phyloP scores from a whole-genome alignment of 371 early-diverging fungal genomes.

The Dichotomocladium elegans region DNA sequence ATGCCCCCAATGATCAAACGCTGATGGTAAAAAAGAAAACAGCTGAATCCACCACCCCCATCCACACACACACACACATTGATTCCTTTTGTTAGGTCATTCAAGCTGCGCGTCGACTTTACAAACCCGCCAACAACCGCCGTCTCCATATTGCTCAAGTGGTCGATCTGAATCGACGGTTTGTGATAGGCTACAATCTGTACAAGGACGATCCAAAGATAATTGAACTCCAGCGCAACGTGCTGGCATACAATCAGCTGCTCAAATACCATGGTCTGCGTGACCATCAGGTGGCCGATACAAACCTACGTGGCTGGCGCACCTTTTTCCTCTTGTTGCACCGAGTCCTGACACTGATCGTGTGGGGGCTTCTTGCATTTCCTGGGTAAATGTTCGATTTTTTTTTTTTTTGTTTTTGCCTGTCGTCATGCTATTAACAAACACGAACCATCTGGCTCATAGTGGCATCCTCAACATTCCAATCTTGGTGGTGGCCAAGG shows the following conservation, averaged over 20 bases:
- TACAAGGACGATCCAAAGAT: constrained; percentile 83
- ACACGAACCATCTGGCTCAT: constrained; percentile 5
- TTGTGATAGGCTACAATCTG: constrained; percentile 83
- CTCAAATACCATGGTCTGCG: constrained; percentile 88
- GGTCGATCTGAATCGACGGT: constrained; percentile 87
- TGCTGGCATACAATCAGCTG: constrained; percentile 84
- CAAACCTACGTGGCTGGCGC: constrained; percentile 59
- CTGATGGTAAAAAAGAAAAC: constrained; percentile 57
- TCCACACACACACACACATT: neutral
- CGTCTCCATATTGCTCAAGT: constrained; percentile 80
- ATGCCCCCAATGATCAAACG: constrained; percentile 84
- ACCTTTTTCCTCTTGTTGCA: constrained; percentile 71
- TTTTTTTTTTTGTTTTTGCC: neutral
- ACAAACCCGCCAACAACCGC: constrained; percentile 81
- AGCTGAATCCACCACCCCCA: too few relatives aligned
- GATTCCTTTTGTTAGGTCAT: constrained; percentile 55
- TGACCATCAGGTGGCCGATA: constrained; percentile 94
- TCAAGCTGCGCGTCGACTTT: constrained; percentile 92
- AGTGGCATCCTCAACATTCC: constrained; percentile 78
- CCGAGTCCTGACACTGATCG: constrained; percentile 60
- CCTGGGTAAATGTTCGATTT: constrained; percentile 91
- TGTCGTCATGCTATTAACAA: neutral
- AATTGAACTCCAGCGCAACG: constrained; percentile 63
- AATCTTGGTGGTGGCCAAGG: constrained; percentile 67
- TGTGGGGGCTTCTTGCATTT: constrained; percentile 72